These are phyloP conservation scores for Penicillium sclerotigenum DNA, from an alignment of 2,329 filamentous ascomycete genomes.

Conservation along the genomic window DNA sequence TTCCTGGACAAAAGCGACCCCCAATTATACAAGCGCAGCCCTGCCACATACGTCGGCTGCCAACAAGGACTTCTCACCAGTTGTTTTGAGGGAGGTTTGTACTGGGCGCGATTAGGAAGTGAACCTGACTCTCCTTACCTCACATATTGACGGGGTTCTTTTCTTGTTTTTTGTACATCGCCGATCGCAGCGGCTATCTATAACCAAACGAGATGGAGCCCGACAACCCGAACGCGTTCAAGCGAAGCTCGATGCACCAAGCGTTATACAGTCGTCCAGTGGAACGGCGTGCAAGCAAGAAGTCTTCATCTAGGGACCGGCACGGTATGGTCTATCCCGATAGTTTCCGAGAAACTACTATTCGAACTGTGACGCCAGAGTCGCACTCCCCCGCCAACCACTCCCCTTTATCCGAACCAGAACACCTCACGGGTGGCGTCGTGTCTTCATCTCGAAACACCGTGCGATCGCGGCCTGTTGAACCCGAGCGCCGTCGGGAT, in stretches of 20 bases:
- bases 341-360: conserved; percentile 44
- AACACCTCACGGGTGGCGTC: conserved; percentile 31
- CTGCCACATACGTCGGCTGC: conserved; percentile 24
- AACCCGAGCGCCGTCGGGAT: conserved; percentile 35
- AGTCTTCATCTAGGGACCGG: conserved; percentile 47
- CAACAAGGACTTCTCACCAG: conserved; percentile 23
- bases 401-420: conserved; percentile 40
- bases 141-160: conserved; percentile 19
- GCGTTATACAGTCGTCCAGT: conserved; percentile 40
- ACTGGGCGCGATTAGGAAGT: conserved; percentile 24
- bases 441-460: conserved; percentile 39
- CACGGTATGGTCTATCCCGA: conserved; percentile 48
- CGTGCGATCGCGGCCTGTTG: conserved; percentile 32
- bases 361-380: conserved; percentile 49
- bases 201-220: conserved; percentile 38
- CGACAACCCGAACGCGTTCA: conserved; percentile 41
- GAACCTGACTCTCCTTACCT: conserved; percentile 21
- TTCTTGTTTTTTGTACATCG: conserved; percentile 18
- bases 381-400: conserved; percentile 35
- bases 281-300: conserved; percentile 47
- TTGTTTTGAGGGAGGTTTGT: conserved; percentile 26
- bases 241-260: conserved; percentile 41
- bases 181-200: conserved; percentile 6
- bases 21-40: conserved; percentile 34
- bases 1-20: conserved; percentile 31